Evolutionary conservation across 2,329 filamentous ascomycete species (phyloP).

Genomic region (Sporothrix phasma): DNA sequence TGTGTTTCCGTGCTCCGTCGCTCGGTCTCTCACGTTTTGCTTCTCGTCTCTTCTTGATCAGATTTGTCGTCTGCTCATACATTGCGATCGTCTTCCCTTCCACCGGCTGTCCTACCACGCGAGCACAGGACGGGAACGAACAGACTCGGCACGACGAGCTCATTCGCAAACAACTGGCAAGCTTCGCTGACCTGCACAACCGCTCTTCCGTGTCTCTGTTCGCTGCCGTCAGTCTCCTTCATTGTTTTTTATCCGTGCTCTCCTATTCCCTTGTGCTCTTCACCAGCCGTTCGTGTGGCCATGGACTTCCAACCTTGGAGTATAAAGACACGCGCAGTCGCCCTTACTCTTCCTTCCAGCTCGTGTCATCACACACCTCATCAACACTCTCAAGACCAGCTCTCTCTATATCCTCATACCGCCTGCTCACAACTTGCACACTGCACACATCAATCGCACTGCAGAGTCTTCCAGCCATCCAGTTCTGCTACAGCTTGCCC

Average conservation of each 20-base stretch:
- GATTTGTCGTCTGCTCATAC: neutral
- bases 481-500: neutral
- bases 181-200: neutral
- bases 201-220: slow-evolving; percentile 2
- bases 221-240: neutral
- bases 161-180: neutral
- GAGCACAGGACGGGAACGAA: neutral
- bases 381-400: neutral
- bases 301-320: slow-evolving; percentile 7
- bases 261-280: neutral
- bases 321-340: slow-evolving; percentile 16
- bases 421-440: neutral
- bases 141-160: neutral
- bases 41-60: neutral
- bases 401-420: neutral
- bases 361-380: neutral
- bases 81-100: neutral
- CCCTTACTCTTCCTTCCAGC: slow-evolving; percentile 3
- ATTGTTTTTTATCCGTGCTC: neutral
- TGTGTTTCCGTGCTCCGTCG: slow-evolving; percentile 10
- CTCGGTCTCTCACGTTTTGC: neutral
- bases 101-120: slow-evolving; percentile 1
- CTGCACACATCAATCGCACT: neutral
- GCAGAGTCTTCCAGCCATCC: neutral
- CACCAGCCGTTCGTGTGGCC: neutral